Percentiles rank a stretch among this genome's conserved stretches.
Evolutionary conservation across 345 rosid genomes (phyloP).

Genomic region (Xanthoceras sorbifolium): DNA sequence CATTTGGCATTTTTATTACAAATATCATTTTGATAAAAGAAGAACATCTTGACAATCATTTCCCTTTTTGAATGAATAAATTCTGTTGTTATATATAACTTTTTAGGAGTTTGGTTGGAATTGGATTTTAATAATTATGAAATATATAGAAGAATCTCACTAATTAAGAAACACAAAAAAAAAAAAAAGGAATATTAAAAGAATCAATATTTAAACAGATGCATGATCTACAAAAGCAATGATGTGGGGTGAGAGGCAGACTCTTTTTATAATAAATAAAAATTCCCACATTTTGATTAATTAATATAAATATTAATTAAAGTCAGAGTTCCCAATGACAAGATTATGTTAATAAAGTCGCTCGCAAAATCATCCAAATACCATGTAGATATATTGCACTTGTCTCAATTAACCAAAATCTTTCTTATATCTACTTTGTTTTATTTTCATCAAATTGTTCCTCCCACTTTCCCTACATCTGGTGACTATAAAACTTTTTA

Average conservation of each 20-base stretch:
- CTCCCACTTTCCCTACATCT: neutral
- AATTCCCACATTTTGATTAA: conserved; percentile 11
- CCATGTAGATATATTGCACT: conserved; percentile 20
- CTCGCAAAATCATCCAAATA: conserved; percentile 23
- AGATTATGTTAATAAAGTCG: conserved; percentile 34
- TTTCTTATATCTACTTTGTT: neutral
- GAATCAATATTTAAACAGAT: neutral
- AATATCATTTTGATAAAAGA: conserved; percentile 14
- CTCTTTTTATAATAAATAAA: neutral
- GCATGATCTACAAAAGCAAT: conserved; percentile 4
- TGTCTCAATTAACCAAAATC: neutral
- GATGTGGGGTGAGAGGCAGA: neutral
- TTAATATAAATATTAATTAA: neutral
- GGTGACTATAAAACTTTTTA: neutral
- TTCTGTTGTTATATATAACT: neutral
- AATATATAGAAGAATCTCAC: conserved; percentile 32
- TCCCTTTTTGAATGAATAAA: conserved; percentile 13
- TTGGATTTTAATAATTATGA: conserved; percentile 15
- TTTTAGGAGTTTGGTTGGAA: neutral
- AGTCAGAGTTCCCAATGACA: conserved; percentile 21
- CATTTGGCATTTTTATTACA: conserved; percentile 28
- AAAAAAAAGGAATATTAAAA: neutral
- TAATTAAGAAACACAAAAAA: neutral
- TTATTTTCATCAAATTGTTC: neutral
- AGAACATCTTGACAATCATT: conserved; percentile 30